phyloP scores from a whole-genome alignment of 1,139 yeast genomes.

The Geotrichum citri-aurantii region DNA sequence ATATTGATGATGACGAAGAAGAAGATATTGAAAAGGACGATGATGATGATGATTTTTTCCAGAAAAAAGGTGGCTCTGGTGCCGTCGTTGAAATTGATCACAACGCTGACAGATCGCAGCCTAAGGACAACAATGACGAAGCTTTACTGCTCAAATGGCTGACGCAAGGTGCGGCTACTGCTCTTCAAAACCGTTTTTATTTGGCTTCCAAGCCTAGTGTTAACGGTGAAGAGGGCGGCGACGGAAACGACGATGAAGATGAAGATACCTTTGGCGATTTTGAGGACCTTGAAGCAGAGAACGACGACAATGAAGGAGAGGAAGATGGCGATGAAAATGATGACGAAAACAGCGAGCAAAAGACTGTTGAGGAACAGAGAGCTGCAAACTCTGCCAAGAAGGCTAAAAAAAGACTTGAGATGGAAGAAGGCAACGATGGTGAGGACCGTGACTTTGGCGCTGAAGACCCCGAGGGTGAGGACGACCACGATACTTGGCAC shows the following conservation, averaged over 20 bases:
- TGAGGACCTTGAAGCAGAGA: constrained; percentile 63
- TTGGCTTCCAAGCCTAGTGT: constrained; percentile 52
- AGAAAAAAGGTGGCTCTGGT: constrained; percentile 46
- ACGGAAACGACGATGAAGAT: constrained; percentile 37
- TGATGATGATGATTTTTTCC: constrained; percentile 63
- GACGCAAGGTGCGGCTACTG: constrained; percentile 37
- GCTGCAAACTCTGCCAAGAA: constrained; percentile 80
- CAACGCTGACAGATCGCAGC: constrained; percentile 17
- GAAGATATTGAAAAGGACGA: constrained; percentile 45
- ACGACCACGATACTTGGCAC: constrained; percentile 88
- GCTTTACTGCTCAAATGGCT: constrained; percentile 42
- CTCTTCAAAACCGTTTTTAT: constrained; percentile 55
- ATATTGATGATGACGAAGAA: constrained; percentile 43
- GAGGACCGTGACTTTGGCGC: constrained; percentile 68
- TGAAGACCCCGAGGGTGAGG: constrained; percentile 67
- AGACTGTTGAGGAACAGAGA: constrained; percentile 45
- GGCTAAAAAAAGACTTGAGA: constrained; percentile 79
- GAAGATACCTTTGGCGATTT: constrained; percentile 62
- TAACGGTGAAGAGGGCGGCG: constrained; percentile 31
- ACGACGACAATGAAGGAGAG: constrained; percentile 37
- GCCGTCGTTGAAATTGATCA: constrained; percentile 32
- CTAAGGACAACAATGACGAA: constrained; percentile 25
- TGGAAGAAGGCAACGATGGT: constrained; percentile 76
- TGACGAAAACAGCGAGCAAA: constrained; percentile 47
- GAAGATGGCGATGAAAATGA: constrained; percentile 52